Evolutionary conservation across 176 grass and related monocot genomes (phyloP).

Genomic region (Carex littledalei): DNA sequence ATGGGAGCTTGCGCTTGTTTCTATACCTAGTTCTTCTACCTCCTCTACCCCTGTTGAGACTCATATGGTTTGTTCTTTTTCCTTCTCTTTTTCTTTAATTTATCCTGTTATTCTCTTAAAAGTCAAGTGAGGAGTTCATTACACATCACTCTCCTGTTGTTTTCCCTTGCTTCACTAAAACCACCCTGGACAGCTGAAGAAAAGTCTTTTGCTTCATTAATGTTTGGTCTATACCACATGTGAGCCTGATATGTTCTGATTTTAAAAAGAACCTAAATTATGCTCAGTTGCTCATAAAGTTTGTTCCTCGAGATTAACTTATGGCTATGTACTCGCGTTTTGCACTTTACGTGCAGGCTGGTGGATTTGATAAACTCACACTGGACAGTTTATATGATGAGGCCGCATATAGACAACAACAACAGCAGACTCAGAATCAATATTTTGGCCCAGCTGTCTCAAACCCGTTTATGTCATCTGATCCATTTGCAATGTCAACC

Average conservation of each 20-base stretch:
- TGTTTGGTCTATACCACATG: background rate
- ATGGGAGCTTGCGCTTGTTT: constrained; percentile 98
- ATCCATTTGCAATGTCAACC: constrained; percentile 66
- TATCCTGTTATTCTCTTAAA: background rate
- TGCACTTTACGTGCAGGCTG: constrained; percentile 36
- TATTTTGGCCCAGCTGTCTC: constrained; percentile 48
- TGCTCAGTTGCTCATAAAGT: background rate
- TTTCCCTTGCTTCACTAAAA: background rate
- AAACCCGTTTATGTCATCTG: constrained; percentile 78
- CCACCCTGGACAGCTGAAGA: background rate
- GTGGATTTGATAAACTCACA: constrained; percentile 70
- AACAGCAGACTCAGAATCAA: constrained; percentile 51
- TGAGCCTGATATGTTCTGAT: background rate
- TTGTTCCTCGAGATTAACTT: background rate
- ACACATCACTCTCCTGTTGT: background rate
- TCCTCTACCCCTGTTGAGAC: constrained; percentile 45
- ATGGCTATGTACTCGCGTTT: background rate
- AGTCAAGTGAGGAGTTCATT: background rate
- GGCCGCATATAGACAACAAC: constrained; percentile 63
- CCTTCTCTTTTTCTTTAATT: constrained; percentile 19
- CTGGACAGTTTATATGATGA: constrained; percentile 69
- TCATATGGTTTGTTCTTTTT: constrained; percentile 60
- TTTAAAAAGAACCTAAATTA: background rate
- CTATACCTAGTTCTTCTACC: constrained; percentile 44
- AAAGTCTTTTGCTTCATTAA: background rate